Percentiles rank a stretch among this genome's conserved stretches.
These are phyloP conservation scores for Sextonia rubra DNA, from an alignment of 164 flowering plant species.

Conservation along the genomic window DNA sequence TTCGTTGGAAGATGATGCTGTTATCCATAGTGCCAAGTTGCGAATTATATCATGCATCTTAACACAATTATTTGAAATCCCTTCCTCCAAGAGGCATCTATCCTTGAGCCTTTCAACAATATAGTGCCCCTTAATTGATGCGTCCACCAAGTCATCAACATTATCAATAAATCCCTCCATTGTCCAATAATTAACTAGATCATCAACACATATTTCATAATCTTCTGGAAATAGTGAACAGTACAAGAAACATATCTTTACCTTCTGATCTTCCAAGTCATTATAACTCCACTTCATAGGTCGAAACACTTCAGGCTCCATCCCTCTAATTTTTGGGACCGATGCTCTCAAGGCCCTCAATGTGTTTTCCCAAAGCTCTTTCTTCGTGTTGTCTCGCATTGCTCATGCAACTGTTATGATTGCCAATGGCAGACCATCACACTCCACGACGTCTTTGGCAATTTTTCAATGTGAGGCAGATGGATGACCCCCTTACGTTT, in stretches of 20 bases:
- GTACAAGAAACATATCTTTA: not conserved
- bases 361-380: conserved; percentile 7
- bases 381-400: not conserved
- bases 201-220: not conserved
- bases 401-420: conserved; percentile 4
- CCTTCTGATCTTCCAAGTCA: not conserved
- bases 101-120: not conserved
- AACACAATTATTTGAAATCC: not conserved
- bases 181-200: not conserved
- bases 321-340: too few species aligned
- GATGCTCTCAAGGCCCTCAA: too few species aligned
- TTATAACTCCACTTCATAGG: conserved; percentile 2
- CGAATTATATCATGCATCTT: conserved; percentile 9
- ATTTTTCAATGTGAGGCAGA: not conserved
- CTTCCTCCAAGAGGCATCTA: not conserved
- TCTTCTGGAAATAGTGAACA: conserved; percentile 5
- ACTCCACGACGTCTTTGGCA: not conserved
- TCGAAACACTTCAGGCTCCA: not conserved
- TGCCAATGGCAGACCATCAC: conserved; percentile 8
- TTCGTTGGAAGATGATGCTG: not conserved
- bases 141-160: not conserved
- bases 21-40: conserved; percentile 1
- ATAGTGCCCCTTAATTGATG: conserved; percentile 2
- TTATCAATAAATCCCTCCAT: not conserved
- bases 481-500: not conserved